phyloP scores from a whole-genome alignment of 1,139 yeast species.

The Hanseniaspora gamundiae region DNA sequence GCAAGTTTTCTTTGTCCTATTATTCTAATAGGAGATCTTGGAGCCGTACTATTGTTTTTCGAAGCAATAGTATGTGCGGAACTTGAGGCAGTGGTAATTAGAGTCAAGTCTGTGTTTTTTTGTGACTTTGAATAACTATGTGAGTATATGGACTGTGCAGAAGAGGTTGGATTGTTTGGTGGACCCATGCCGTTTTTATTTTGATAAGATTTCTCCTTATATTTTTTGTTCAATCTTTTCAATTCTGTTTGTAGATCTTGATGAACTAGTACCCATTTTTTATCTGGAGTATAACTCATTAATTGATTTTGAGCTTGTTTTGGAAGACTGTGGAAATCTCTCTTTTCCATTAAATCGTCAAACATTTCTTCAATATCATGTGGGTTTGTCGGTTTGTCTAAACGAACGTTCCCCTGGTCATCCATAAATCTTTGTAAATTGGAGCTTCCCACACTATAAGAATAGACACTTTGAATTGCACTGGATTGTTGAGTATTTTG shows the following conservation, averaged over 20 bases:
- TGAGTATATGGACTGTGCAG: neutral
- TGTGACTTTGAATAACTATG: neutral
- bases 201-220: conserved; percentile 3
- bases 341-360: conserved; percentile 60
- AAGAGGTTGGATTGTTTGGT: neutral
- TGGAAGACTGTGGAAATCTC: conserved; percentile 75
- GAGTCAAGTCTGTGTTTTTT: neutral
- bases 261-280: conserved; percentile 85
- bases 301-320: conserved; percentile 68
- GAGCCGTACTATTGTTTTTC: neutral
- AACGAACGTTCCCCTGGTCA: conserved; percentile 20
- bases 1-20: neutral
- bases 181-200: neutral
- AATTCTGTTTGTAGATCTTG: conserved; percentile 76
- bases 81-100: neutral
- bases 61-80: neutral
- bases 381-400: conserved; percentile 48
- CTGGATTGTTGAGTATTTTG: conserved; percentile 8
- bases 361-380: conserved; percentile 55
- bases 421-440: conserved; percentile 19
- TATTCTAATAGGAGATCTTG: neutral
- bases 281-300: conserved; percentile 60
- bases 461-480: conserved; percentile 19
- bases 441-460: conserved; percentile 18
- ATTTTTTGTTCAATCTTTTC: conserved; percentile 39